phyloP scores from a whole-genome alignment of 2,329 filamentous ascomycete genomes.

The Ilyonectria mors-panacis region DNA sequence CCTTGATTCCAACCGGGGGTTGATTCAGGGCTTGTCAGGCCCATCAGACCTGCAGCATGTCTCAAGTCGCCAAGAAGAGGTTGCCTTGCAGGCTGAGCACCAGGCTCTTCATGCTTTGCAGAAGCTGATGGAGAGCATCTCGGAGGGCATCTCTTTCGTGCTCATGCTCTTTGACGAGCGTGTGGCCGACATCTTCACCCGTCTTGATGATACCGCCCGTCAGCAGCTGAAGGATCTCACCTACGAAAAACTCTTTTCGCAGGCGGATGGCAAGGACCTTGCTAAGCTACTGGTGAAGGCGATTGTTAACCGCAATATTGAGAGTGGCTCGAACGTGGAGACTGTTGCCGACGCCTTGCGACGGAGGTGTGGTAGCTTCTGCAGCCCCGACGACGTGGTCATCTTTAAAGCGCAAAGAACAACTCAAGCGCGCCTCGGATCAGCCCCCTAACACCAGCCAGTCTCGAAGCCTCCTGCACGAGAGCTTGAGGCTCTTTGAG shows the following conservation, averaged over 20 bases:
- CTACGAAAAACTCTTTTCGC: conserved; percentile 90
- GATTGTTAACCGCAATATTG: conserved; percentile 98
- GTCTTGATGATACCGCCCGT: conserved; percentile 79
- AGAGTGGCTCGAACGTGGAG: conserved; percentile 96
- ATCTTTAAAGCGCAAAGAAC: conserved; percentile 99
- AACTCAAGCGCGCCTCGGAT: conserved; percentile 89
- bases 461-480: conserved; percentile 85
- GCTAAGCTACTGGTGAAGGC: conserved; percentile 97
- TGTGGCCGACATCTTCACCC: conserved; percentile 86
- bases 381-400: conserved; percentile 95
- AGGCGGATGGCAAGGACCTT: conserved; percentile 84
- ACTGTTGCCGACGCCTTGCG: conserved; percentile 96
- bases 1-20: conserved; percentile 86
- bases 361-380: conserved; percentile 95
- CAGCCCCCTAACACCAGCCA: conserved; percentile 81
- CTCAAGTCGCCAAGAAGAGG: conserved; percentile 88
- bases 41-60: conserved; percentile 86
- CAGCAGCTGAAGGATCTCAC: conserved; percentile 82
- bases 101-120: conserved; percentile 90
- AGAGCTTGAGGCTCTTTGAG: conserved; percentile 90
- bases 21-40: conserved; percentile 95
- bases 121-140: conserved; percentile 88
- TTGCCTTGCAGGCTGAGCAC: conserved; percentile 93
- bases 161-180: conserved; percentile 95
- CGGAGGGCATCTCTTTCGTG: conserved; percentile 97